Evolutionary conservation across 140 eudicot genomes (phyloP).

Genomic region (Flaveria floridana): DNA sequence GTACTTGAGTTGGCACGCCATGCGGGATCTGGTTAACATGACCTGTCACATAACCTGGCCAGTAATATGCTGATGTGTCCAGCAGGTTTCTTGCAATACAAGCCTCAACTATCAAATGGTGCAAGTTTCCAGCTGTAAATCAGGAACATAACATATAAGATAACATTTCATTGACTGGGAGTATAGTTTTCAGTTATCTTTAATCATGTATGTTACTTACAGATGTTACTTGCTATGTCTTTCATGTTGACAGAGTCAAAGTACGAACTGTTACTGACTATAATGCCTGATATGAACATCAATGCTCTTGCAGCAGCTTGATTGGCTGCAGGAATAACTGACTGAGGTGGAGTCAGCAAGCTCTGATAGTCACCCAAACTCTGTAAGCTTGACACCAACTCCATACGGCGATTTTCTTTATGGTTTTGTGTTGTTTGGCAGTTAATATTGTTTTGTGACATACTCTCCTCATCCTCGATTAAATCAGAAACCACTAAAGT

Average conservation of each 20-base stretch:
- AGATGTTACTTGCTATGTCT: conserved; percentile 65
- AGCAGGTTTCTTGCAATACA: conserved; percentile 88
- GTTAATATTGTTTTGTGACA: conserved; percentile 36
- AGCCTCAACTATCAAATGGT: conserved; percentile 86
- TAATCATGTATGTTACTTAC: conserved; percentile 49
- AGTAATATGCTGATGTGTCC: conserved; percentile 88
- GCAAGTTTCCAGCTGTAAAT: conserved; percentile 90
- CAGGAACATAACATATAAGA: neutral
- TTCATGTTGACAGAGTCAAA: conserved; percentile 61
- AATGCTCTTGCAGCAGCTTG: conserved; percentile 97
- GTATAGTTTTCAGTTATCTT: neutral
- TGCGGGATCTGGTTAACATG: conserved; percentile 64
- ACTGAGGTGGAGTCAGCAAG: conserved; percentile 79
- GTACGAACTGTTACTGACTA: conserved; percentile 50
- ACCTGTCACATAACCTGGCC: conserved; percentile 94
- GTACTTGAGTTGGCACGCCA: conserved; percentile 58
- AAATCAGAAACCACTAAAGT: conserved; percentile 82
- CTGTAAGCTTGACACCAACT: conserved; percentile 73
- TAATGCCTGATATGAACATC: conserved; percentile 71
- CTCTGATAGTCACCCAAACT: conserved; percentile 68
- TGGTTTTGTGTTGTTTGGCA: conserved; percentile 26
- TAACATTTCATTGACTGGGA: neutral
- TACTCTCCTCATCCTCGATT: conserved; percentile 69
- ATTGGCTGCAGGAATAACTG: conserved; percentile 68
- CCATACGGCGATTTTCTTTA: conserved; percentile 60